A percentile compares a stretch with the other conserved stretches of the same genome.
Conservation (phyloP, 1,284 basidiomycete genomes). For the Sanghuangporus weigelae region DNA sequence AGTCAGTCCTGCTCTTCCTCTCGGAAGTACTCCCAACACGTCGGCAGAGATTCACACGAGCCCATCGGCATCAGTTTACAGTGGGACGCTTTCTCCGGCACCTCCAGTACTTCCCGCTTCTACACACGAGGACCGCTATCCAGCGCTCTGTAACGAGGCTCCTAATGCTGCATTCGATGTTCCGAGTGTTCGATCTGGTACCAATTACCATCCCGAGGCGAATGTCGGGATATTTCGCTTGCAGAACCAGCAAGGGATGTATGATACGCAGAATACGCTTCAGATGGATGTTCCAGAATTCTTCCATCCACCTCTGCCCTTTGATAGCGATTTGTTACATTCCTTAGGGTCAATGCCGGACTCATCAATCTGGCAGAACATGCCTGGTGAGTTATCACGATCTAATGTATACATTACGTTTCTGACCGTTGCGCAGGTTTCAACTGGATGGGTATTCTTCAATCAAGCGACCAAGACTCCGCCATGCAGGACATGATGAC, state of each 20-base stretch:
- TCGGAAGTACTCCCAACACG: background rate
- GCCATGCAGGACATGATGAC: slow-evolving; percentile 10
- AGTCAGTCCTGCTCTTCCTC: background rate
- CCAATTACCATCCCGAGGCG: background rate
- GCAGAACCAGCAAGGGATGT: background rate
- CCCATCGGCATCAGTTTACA: background rate
- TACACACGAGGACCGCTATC: background rate
- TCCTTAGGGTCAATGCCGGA: slow-evolving; percentile 54
- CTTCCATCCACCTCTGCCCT: slow-evolving; percentile 49
- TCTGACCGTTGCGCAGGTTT: slow-evolving; percentile 21
- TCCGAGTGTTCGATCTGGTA: background rate
- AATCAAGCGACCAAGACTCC: slow-evolving; percentile 5
- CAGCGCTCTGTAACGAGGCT: background rate
- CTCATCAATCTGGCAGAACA: slow-evolving; percentile 44
- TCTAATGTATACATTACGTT: background rate
- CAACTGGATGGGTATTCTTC: slow-evolving; percentile 25
- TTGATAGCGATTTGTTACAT: slow-evolving; percentile 54
- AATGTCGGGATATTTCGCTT: background rate
- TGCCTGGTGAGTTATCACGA: slow-evolving; percentile 39
- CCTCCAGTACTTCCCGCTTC: background rate
- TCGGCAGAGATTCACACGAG: background rate
- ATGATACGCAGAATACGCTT: slow-evolving; percentile 16
- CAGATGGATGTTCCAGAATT: slow-evolving; percentile 34
- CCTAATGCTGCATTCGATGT: background rate
- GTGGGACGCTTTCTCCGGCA: background rate